Percentiles rank a stretch among this genome's conserved stretches.
phyloP scores from a whole-genome alignment of 805 yeast genomes.

The Priceomyces haplophilus region DNA sequence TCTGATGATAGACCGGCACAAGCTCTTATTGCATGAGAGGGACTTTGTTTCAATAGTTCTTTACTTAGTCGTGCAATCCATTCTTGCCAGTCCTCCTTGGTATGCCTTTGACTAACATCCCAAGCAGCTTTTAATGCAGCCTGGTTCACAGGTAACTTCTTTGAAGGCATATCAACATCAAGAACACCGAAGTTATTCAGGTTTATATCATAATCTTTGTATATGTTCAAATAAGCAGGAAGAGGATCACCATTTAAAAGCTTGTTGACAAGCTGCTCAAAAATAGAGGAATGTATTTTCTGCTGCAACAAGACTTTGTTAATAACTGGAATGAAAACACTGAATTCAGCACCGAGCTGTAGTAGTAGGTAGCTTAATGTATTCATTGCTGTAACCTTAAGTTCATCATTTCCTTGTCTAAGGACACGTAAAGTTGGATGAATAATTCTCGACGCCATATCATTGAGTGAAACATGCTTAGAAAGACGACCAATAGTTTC shows the following conservation, averaged over 20 bases:
- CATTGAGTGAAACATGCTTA: conserved; percentile 66
- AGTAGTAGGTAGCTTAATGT: conserved; percentile 72
- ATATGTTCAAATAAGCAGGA: conserved; percentile 71
- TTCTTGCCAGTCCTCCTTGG: conserved; percentile 96
- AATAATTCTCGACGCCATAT: conserved; percentile 85
- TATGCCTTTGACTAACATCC: conserved; percentile 86
- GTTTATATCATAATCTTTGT: conserved; percentile 51
- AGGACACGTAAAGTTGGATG: conserved; percentile 81
- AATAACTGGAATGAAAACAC: conserved; percentile 81
- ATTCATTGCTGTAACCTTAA: conserved; percentile 65
- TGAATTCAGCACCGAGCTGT: conserved; percentile 82
- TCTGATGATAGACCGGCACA: conserved; percentile 87
- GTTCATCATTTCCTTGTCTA: conserved; percentile 49
- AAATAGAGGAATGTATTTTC: conserved; percentile 66
- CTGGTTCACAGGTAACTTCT: conserved; percentile 69
- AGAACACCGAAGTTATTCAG: conserved; percentile 46
- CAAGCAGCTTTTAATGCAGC: conserved; percentile 74
- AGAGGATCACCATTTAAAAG: conserved; percentile 81
- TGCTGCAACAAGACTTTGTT: conserved; percentile 61
- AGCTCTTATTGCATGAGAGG: conserved; percentile 90
- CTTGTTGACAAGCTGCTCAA: conserved; percentile 78
- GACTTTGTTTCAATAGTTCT: conserved; percentile 84
- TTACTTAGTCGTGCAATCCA: conserved; percentile 89
- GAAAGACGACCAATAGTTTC: conserved; percentile 81
- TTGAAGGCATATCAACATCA: conserved; percentile 64